Percentiles rank a stretch among this genome's conserved stretches.
Evolutionary conservation across 352 stramenopile genomes (phyloP).

Genomic region (Globisporangium camurandrum): DNA sequence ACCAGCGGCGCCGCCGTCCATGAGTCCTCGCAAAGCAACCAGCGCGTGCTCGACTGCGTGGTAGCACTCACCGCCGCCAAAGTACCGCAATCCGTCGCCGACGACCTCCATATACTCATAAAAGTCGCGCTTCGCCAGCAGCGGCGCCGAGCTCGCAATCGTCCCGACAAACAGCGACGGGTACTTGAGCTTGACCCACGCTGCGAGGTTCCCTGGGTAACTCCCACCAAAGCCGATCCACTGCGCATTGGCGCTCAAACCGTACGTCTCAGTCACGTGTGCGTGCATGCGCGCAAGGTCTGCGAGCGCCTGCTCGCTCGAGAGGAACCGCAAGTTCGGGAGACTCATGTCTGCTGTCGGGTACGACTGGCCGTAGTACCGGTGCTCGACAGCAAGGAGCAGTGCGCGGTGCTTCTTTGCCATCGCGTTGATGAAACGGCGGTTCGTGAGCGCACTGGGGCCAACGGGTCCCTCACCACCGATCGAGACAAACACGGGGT

Average conservation of each 20-base stretch:
- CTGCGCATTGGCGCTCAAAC: constrained; percentile 37
- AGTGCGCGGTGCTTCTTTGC: constrained; percentile 69
- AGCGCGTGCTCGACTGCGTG: constrained; percentile 60
- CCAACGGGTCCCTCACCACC: constrained; percentile 64
- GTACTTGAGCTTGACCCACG: constrained; percentile 91
- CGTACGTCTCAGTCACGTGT: constrained; percentile 64
- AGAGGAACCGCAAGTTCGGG: constrained; percentile 85
- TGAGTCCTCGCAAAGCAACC: constrained; percentile 33
- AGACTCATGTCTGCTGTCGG: constrained; percentile 74
- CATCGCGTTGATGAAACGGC: constrained; percentile 71
- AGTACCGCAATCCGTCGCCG: constrained; percentile 66
- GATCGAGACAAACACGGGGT: constrained; percentile 88
- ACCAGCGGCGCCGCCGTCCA: constrained; percentile 41
- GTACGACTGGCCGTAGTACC: constrained; percentile 94
- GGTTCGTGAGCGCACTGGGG: constrained; percentile 50
- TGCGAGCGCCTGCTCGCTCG: constrained; percentile 81
- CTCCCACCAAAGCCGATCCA: constrained; percentile 94
- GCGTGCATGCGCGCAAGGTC: constrained; percentile 89
- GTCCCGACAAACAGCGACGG: constrained; percentile 88
- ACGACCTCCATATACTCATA: constrained; percentile 87
- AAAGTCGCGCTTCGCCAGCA: constrained; percentile 82
- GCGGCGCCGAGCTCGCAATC: constrained; percentile 87
- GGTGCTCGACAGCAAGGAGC: constrained; percentile 90
- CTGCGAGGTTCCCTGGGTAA: constrained; percentile 93
- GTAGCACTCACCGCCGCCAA: constrained; percentile 79